Conservation (phyloP, 2,329 filamentous ascomycete genomes). For the Xylaria sp. region DNA sequence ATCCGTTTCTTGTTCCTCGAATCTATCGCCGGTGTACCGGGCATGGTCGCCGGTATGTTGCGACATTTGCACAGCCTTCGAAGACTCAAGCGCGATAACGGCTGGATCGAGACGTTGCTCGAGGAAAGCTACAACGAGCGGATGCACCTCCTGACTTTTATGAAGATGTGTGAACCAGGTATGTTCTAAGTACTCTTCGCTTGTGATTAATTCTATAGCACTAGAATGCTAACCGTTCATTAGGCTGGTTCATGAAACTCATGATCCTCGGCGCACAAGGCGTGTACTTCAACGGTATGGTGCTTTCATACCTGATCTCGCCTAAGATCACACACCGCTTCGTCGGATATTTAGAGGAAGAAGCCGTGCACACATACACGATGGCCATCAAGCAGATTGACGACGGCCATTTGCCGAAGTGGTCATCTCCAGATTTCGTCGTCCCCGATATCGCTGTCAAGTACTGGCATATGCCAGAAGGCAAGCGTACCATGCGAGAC, state of each 20-base stretch:
- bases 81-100: constrained; percentile 88
- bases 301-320: constrained; percentile 84
- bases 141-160: constrained; percentile 91
- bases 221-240: constrained; percentile 5
- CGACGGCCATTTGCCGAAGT: constrained; percentile 79
- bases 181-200: too few relatives aligned
- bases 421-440: constrained; percentile 70
- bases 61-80: constrained; percentile 85
- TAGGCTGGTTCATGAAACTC: constrained; percentile 83
- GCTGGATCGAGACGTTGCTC: constrained; percentile 92
- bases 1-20: constrained; percentile 92
- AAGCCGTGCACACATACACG: constrained; percentile 95
- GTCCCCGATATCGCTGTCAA: constrained; percentile 88
- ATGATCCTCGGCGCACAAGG: constrained; percentile 93
- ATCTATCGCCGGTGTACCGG: constrained; percentile 91
- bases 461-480: constrained; percentile 96
- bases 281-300: constrained; percentile 95
- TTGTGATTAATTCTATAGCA: too few relatives aligned
- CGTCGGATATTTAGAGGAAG: constrained; percentile 95
- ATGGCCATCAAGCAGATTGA: constrained; percentile 88
- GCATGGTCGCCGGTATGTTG: constrained; percentile 96
- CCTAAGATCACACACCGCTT: constrained; percentile 92
- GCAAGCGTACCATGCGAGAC: constrained; percentile 80
- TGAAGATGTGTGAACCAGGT: constrained; percentile 86
- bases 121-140: constrained; percentile 92